These are phyloP conservation scores for Candida quercuum DNA, from an alignment of 805 yeast species.

Conservation along the genomic window DNA sequence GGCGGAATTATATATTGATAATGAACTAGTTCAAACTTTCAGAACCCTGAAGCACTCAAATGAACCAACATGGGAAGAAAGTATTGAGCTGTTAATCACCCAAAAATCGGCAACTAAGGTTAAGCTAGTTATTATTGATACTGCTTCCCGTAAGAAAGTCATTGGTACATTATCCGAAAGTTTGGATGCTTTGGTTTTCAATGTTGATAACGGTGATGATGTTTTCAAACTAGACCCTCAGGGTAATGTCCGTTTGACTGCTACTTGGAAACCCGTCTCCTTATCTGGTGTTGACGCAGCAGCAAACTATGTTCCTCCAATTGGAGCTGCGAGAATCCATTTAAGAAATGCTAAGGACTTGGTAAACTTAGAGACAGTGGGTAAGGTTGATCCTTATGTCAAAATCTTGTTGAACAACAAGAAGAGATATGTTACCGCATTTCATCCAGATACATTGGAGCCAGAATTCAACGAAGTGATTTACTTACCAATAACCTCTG, in stretches of 20 bases:
- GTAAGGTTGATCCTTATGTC: constrained; percentile 73
- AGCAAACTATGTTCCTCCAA: constrained; percentile 46
- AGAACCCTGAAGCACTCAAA: constrained; percentile 63
- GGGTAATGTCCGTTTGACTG: constrained; percentile 50
- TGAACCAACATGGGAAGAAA: constrained; percentile 68
- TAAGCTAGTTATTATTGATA: constrained; percentile 56
- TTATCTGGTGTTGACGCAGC: constrained; percentile 44
- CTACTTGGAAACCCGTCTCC: constrained; percentile 68
- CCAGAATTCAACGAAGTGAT: constrained; percentile 57
- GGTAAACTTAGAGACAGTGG: constrained; percentile 57
- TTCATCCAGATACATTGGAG: constrained; percentile 45
- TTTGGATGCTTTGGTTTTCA: constrained; percentile 35
- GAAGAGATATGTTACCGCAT: constrained; percentile 47
- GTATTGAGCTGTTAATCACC: constrained; percentile 55
- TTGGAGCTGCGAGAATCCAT: constrained; percentile 63
- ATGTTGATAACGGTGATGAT: constrained; percentile 40
- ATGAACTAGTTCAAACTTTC: constrained; percentile 46
- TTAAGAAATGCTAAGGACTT: constrained; percentile 48
- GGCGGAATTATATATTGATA: constrained; percentile 60
- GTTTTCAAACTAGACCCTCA: constrained; percentile 45
- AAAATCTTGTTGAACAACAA: constrained; percentile 54
- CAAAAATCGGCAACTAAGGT: constrained; percentile 53
- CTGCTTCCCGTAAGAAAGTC: constrained; percentile 40
- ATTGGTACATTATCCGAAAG: constrained; percentile 54
- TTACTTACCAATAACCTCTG: constrained; percentile 57